These are phyloP conservation scores for Leptographium procerum DNA, from an alignment of 2,329 filamentous ascomycete species.

Conservation along the genomic window DNA sequence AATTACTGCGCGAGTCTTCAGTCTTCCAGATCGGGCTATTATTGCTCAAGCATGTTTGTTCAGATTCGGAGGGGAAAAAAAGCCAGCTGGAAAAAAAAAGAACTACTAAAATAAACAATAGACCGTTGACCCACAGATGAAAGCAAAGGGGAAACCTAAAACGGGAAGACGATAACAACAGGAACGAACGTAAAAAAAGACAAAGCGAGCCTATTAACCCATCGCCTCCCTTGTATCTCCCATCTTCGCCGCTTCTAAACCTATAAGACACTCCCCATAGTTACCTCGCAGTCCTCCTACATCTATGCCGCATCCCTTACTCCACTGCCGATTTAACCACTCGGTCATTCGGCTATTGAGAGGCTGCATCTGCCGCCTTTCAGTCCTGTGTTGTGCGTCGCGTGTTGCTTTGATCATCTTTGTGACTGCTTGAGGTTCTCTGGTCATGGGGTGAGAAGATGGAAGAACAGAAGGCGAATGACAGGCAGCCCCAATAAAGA, in stretches of 20 bases:
- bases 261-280: background rate
- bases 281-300: background rate
- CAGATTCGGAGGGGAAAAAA: background rate
- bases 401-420: too few species aligned
- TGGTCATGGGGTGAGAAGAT: too few species aligned
- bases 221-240: background rate
- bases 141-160: background rate
- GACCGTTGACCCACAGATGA: constrained; percentile 1
- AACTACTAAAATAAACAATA: background rate
- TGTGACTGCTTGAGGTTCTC: too few species aligned
- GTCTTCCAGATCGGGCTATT: background rate
- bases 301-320: background rate
- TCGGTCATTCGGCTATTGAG: background rate
- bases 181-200: background rate
- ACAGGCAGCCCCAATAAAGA: background rate
- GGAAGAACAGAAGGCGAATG: background rate
- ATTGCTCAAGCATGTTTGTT: background rate
- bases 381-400: background rate
- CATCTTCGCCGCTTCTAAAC: background rate
- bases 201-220: constrained; percentile 1
- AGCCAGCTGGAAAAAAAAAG: background rate
- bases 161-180: background rate
- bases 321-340: background rate
- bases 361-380: background rate
- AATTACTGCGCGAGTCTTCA: background rate